These are phyloP conservation scores for Starmerella tilneyi DNA, from an alignment of 805 yeast genomes.

Conservation along the genomic window DNA sequence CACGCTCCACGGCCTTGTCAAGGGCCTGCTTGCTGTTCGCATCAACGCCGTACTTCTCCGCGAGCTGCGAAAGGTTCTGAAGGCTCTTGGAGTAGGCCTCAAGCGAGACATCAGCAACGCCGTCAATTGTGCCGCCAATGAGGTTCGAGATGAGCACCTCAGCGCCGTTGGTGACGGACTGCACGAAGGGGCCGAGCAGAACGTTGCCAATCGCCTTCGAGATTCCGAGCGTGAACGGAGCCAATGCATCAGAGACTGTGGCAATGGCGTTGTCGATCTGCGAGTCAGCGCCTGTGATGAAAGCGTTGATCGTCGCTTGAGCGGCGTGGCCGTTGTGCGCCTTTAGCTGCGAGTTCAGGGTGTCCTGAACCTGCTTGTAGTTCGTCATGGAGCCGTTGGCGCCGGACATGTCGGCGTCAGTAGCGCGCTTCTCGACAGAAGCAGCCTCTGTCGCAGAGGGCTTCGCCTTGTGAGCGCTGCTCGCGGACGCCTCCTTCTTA, in stretches of 20 bases:
- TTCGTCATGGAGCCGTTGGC: slow-evolving; percentile 23
- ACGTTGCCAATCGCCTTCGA: slow-evolving; percentile 20
- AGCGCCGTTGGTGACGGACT: slow-evolving; percentile 29
- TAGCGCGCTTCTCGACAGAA: slow-evolving; percentile 13
- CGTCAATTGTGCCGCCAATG: slow-evolving; percentile 24
- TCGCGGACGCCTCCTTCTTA: not conserved
- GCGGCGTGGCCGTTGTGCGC: slow-evolving; percentile 25
- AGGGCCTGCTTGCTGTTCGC: not conserved
- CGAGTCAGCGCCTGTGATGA: slow-evolving; percentile 31
- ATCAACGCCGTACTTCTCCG: slow-evolving; percentile 20
- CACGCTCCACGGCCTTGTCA: not conserved
- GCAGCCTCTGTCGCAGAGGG: too few relatives aligned
- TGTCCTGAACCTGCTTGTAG: slow-evolving; percentile 22
- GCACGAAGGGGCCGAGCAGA: slow-evolving; percentile 29
- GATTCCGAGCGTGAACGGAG: slow-evolving; percentile 18
- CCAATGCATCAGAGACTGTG: slow-evolving; percentile 15
- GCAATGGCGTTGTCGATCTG: slow-evolving; percentile 30
- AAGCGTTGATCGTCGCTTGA: slow-evolving; percentile 23
- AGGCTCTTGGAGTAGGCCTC: slow-evolving; percentile 20
- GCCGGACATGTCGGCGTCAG: slow-evolving; percentile 18
- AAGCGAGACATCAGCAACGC: slow-evolving; percentile 23
- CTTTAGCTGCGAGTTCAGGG: slow-evolving; percentile 22
- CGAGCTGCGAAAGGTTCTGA: slow-evolving; percentile 20
- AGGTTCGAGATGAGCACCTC: slow-evolving; percentile 27
- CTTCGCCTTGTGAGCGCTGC: not conserved